Base-by-base conservation (phyloP, 768 basidiomycete species). In the Ramaria sp. region DNA sequence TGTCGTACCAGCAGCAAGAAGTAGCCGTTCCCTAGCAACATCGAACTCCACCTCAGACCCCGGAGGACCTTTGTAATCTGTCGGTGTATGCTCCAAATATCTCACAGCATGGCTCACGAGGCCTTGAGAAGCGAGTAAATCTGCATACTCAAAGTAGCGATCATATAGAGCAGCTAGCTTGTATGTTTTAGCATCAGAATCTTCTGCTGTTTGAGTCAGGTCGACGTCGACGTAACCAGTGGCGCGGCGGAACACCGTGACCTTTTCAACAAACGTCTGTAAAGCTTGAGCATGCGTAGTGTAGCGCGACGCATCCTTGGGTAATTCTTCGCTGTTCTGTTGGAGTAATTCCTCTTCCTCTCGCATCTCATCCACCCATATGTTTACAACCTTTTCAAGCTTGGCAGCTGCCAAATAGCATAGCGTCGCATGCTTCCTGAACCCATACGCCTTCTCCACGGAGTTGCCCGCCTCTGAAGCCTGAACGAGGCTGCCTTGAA, bases 191-290 rank as follows among this genome's bases (percentile, higher is more conserved):
- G 70, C 71, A 5, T 68, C 72, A 3, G 73, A 68, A 43, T 77
- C 72, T 9, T 67, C 64, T 7, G 71, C 67, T 2, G 73, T 64
- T 0, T 68, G 57, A 1, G 67, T 64, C 36, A 97, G 73, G 58
- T 94, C 93, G 15, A 69, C 67, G 62, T 93, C 90, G 58, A 78
- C 72, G 64, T 91, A 94, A 13, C 76, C 73, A 47, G 88, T 87
- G 0, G 95, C 96, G 47, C 79, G 74, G 48, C 90, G 82, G 79
- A 99, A 98, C 39, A 96, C 82, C 1, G 93, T 83, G 22, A 97
- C 93, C 69, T 98, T 98, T 70, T 98, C 96, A 61, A 98, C 78
- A 69, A 98, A 94, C 0, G 85, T 83, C 65, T 97, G 95, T 39
- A 99, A 70, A 2, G 93, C 91, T 25, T 82, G 78, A 0, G 86